Evolutionary conservation across 2,329 filamentous ascomycete species (phyloP).

Genomic region (Fusarium protoensiforme): DNA sequence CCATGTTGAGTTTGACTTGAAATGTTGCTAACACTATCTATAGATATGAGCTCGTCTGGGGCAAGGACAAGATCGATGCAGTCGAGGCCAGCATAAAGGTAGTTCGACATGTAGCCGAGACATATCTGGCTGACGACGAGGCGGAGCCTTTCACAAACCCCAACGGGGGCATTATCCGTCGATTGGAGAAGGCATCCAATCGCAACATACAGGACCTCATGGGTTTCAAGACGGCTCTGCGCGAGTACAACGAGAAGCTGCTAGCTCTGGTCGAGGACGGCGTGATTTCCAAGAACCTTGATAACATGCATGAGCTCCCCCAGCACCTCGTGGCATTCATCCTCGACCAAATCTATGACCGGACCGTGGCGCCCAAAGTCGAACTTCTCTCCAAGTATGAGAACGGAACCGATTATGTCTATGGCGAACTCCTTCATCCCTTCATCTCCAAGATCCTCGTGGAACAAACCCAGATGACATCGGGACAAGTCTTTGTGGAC

Average conservation of each 20-base stretch:
- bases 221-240: conserved; percentile 78
- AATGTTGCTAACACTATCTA: conserved; percentile 33
- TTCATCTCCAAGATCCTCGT: conserved; percentile 87
- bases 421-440: conserved; percentile 88
- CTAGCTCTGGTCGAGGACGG: conserved; percentile 74
- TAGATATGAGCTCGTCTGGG: conserved; percentile 74
- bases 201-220: conserved; percentile 71
- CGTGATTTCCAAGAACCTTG: conserved; percentile 77
- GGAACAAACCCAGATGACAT: conserved; percentile 79
- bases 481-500: conserved; percentile 90
- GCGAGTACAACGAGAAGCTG: conserved; percentile 81
- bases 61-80: conserved; percentile 82
- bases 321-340: conserved; percentile 82
- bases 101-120: conserved; percentile 75
- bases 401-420: conserved; percentile 92
- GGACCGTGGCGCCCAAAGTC: conserved; percentile 90
- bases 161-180: conserved; percentile 78
- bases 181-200: conserved; percentile 78
- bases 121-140: conserved; percentile 80
- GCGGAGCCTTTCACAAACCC: conserved; percentile 76
- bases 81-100: conserved; percentile 78
- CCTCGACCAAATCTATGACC: conserved; percentile 87
- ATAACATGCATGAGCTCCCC: conserved; percentile 74
- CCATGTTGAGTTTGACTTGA: neutral
- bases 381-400: conserved; percentile 87